Base-by-base conservation (phyloP, 306 rosid genomes). In the Ormosia emarginata region DNA sequence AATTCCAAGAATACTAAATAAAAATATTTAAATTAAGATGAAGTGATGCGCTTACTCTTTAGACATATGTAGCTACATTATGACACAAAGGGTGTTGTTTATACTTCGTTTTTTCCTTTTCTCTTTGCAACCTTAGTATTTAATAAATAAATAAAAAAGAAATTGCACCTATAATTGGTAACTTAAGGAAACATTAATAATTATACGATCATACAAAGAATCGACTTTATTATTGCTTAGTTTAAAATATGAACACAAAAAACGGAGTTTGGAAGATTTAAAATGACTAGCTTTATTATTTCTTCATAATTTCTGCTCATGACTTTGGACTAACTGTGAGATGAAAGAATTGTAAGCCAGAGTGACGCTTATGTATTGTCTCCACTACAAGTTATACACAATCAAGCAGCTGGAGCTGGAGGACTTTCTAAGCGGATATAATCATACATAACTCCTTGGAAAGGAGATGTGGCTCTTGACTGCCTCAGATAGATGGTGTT, bases 401-500 rank as follows among this genome's bases (percentile, higher is more conserved):
- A 74, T 78, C 46, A 14, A 17, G 12, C 59, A 11, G 24, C 43
- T 29, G 74, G 70, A 24, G 34, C 40, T 53, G 91, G 85, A 64
- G 97, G 97, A 49, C 83, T 81, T 85, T 95, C 99, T 3, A 95
- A 79, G 68, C 99, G 92, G 18, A 93, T 71, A 80, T 95, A 95
- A 65, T 95, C 99, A 81, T 95, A 95, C 95, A 95, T 85, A 14
- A 89, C 81, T 13, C 97, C 98, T 32, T 61, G 5, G 9, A 89
- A 93, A 50, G 85, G 24, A 32, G n/a, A 2, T n/a, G 0, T 0
- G 3, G 18, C 68, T 81, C 72, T 87, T 58, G 93, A 8, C 74
- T 95, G 98, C 57, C 75, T 87, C 17, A 95, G 83, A 85, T 78
- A 89, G 71, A 95, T 62, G 5, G 55, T 79, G 81, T 95, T 95